Base-by-base conservation (phyloP, 192 early-diverging fungal genomes). In the Fimicolochytrium jonesii region DNA sequence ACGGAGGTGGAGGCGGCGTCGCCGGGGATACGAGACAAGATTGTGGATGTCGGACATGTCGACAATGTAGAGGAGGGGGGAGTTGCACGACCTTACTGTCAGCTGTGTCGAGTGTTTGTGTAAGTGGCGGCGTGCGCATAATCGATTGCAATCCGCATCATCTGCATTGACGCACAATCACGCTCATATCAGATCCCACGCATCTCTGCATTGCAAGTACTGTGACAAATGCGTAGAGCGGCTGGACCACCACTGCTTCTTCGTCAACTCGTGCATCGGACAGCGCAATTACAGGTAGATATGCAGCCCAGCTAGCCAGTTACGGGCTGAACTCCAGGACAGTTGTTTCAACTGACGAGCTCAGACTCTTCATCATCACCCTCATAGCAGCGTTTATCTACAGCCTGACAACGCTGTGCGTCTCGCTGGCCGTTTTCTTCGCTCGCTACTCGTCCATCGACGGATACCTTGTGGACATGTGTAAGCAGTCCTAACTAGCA, bases 211-310 rank as follows among this genome's bases (percentile, higher is more conserved):
- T 50, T 80, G 78, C 64, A 56, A 62, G 39, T 76, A 77, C 48
- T 80, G 78, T 55, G 56, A 75, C 58, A 80, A 80, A 61, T 80
- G 78, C 67, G 54, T 80, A 2, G 45, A 51, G 11, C 17, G 68
- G 25, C 46, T 80, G 51, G 78, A 80, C 47, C 78, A 80, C 60
- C 78, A 80, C 46, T 80, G 78, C 51, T 75, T 70, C 35, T 80
- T 67, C 52, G 67, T 77, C 41, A 80, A 80, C 47, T 73, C 70
- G 45, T 80, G 78, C 68, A 71, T 80, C 41, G 78, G 75, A 18
- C 22, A 33, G 23, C 26, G 69, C 18, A 80, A 80, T 58, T 80
- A 80, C 42, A 46, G 58, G 69, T 70, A 36, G 36, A 56, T 22
- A 25, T 50, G n/a, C 48, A 64, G n/a, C n/a, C n/a, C n/a, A n/a